A percentile compares a stretch with the other conserved stretches of the same genome.
Evolutionary conservation across 192 early-diverging fungal genomes (phyloP).

Genomic region (Podila epigama): DNA sequence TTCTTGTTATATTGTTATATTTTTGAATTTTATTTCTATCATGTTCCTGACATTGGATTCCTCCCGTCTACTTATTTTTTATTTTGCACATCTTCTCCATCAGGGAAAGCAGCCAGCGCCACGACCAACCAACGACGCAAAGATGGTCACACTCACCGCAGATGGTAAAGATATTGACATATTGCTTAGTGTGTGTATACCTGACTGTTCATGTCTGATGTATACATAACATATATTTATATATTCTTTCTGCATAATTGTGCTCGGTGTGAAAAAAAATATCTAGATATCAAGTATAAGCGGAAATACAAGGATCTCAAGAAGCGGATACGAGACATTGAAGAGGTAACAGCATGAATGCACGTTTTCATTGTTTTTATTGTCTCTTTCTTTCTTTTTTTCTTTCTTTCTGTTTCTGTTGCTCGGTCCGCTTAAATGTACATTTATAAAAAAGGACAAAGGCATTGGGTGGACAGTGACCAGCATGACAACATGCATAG

Average conservation of each 20-base stretch:
- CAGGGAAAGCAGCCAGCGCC: background rate
- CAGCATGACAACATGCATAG: too few species aligned
- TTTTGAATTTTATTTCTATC: background rate
- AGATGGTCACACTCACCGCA: background rate
- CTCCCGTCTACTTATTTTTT: background rate
- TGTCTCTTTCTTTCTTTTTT: background rate
- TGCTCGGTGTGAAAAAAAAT: background rate
- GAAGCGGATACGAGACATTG: constrained; percentile 57
- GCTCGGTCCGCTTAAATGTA: background rate
- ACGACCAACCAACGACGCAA: background rate
- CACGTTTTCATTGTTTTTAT: background rate
- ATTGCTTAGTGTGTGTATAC: background rate
- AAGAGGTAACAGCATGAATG: constrained; percentile 40
- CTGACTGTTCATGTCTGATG: background rate
- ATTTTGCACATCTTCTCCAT: background rate
- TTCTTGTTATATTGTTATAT: background rate
- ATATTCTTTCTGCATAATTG: background rate
- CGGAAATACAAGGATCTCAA: constrained; percentile 60
- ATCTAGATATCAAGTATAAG: constrained; percentile 42
- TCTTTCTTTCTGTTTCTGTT: background rate
- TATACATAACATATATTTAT: background rate
- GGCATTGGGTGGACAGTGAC: too few species aligned
- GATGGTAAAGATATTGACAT: background rate
- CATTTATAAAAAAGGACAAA: background rate
- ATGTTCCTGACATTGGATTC: background rate